Percentiles rank a stretch among this genome's conserved stretches.
Evolutionary conservation across 495 filamentous ascomycete species (phyloP).

Genomic region (Neurospora cerealis): DNA sequence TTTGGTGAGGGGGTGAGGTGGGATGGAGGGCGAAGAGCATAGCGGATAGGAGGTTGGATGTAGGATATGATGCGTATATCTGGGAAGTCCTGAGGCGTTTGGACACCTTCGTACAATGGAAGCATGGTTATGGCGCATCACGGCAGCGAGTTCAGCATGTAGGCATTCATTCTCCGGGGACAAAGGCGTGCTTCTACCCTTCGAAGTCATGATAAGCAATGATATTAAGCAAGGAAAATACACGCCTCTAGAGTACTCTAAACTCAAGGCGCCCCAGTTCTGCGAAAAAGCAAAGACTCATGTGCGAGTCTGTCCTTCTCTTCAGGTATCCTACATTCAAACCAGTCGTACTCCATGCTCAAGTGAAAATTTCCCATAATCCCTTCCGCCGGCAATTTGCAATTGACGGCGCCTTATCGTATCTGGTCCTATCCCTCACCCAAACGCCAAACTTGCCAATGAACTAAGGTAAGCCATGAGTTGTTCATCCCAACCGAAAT

Average conservation of each 20-base stretch:
- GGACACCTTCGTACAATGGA: background rate
- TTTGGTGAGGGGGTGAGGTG: conserved; percentile 32
- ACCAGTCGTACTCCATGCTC: background rate
- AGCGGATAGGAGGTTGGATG: background rate
- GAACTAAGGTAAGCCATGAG: background rate
- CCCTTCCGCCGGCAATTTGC: background rate
- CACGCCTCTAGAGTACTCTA: background rate
- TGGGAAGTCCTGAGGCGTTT: background rate
- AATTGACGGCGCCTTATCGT: background rate
- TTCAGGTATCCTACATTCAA: background rate
- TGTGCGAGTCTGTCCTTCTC: background rate
- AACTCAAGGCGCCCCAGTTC: background rate
- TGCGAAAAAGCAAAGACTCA: background rate
- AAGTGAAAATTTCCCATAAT: background rate
- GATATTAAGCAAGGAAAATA: background rate
- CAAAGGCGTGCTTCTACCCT: background rate
- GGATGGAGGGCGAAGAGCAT: background rate
- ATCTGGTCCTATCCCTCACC: background rate
- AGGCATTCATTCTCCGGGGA: background rate
- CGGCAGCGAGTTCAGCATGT: background rate
- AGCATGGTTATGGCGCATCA: background rate
- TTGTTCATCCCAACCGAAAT: too few species aligned
- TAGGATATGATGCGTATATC: background rate
- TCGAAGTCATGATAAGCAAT: background rate
- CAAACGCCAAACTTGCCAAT: background rate